A percentile compares a stretch with the other conserved stretches of the same genome.
These are phyloP conservation scores for Hypoxylon sp. DNA, from an alignment of 2,329 filamentous ascomycete species.

Conservation along the genomic window DNA sequence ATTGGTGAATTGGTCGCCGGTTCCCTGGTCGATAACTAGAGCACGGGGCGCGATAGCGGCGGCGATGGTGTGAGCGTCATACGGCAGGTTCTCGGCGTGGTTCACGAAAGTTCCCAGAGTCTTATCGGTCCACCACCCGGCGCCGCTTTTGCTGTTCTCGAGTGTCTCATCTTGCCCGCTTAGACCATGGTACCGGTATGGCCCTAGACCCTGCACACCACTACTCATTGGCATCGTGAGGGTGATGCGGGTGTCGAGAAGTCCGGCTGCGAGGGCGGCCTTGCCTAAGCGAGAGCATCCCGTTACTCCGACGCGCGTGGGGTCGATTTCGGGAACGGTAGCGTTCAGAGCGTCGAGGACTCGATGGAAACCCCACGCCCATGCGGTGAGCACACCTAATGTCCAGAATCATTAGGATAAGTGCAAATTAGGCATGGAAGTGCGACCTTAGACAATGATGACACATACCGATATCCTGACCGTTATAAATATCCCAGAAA, in stretches of 20 bases:
- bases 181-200: conserved; percentile 64
- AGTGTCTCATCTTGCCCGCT: conserved; percentile 63
- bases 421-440: neutral
- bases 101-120: conserved; percentile 70
- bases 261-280: conserved; percentile 66
- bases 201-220: conserved; percentile 69
- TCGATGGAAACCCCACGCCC: conserved; percentile 69
- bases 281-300: conserved; percentile 70
- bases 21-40: conserved; percentile 69
- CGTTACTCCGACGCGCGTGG: conserved; percentile 62
- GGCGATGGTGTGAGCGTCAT: conserved; percentile 72
- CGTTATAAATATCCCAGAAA: conserved; percentile 65
- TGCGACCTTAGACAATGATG: neutral
- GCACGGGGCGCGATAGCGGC: conserved; percentile 70
- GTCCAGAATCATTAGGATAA: neutral
- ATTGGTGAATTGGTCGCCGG: conserved; percentile 64
- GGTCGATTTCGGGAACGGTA: conserved; percentile 63
- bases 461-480: conserved; percentile 62
- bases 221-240: conserved; percentile 70
- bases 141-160: conserved; percentile 65
- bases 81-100: conserved; percentile 66
- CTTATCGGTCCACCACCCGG: conserved; percentile 70
- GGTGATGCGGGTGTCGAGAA: conserved; percentile 66
- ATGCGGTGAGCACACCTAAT: conserved; percentile 65
- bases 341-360: conserved; percentile 66